Percentiles rank a stretch among this genome's conserved stretches.
Conservation (phyloP, 2,329 filamentous ascomycete species). For the Trichoderma breve region DNA sequence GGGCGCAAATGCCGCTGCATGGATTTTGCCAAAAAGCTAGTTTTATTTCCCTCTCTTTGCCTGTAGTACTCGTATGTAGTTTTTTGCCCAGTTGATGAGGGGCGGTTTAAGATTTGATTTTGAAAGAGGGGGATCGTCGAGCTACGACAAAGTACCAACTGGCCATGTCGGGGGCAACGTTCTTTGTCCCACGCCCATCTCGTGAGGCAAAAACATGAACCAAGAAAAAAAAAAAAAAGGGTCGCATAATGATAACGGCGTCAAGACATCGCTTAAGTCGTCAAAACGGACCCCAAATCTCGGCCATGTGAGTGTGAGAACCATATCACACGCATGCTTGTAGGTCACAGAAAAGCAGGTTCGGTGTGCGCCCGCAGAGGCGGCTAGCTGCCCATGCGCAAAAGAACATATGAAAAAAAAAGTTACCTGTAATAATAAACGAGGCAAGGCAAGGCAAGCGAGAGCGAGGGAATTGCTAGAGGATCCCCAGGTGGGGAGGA, state of each 20-base stretch:
- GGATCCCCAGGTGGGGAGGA: neutral
- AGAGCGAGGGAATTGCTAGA: neutral
- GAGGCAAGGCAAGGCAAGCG: neutral
- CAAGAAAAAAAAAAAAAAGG: neutral
- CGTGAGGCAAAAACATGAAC: neutral
- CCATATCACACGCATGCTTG: neutral
- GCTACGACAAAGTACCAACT: neutral
- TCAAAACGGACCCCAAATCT: neutral
- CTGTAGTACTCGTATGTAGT: neutral
- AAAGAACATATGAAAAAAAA: neutral
- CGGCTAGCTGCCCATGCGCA: neutral
- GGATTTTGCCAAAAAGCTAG: neutral
- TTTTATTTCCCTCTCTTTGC: neutral
- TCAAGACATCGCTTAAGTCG: neutral
- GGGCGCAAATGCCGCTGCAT: neutral
- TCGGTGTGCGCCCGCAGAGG: neutral
- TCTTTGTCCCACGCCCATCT: neutral
- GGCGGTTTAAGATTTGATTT: neutral
- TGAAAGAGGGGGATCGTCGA: constrained; percentile 1
- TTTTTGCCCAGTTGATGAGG: neutral
- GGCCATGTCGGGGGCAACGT: neutral
- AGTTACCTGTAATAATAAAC: neutral
- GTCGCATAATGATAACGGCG: neutral
- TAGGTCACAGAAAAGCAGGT: neutral
- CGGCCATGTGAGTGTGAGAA: neutral